Evolutionary conservation across 306 rosid genomes (phyloP), one percentile per base, ranked within the genome.

Genomic region (Malus sieversii): DNA sequence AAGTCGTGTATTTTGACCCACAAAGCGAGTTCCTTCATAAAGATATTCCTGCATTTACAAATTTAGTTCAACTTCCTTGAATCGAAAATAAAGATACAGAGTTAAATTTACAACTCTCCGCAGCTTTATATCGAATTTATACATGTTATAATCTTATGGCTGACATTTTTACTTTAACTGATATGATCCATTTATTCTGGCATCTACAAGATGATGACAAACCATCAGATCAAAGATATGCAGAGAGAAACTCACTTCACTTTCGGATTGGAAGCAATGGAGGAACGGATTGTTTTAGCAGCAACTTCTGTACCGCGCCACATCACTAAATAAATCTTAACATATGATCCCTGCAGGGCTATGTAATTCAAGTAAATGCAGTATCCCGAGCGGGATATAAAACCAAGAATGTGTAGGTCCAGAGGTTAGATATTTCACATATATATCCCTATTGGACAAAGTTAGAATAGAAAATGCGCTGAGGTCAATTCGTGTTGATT

Each of bases 291-390:
- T 60, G 79, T 80, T 59, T 80, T 80, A 7, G 83, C 83, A 61
- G 83, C 83, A 61, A 74, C 72, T 48, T 80, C 71, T 45, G 83
- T 80, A 13, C 83, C 79, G 5, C 83, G 79, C 83, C 83, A 80
- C 12, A 70, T 80, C 6, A 80, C 75, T 51, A 80, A 61, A 61
- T 74, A 80, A 74, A 80, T 68, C 74, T 80, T 79, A 22, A 79
- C 83, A 48, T 60, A 80, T 13, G 83, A 44, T 68, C 83, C 83
- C 83, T 80, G 78, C 57, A 55, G 32, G 25, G 11, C 40, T 53
- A 42, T 20, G 65, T 4, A 30, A 12, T 32, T 59, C 0, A 15
- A 48, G 6, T 29, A 27, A 53, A 18, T 66, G 48, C 20, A 13
- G 19, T 33, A 55, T 29, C n/a, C 6, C 8, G 4, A 19, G 44